Base-by-base conservation (phyloP, 345 rosid genomes). In the Adansonia digitata region DNA sequence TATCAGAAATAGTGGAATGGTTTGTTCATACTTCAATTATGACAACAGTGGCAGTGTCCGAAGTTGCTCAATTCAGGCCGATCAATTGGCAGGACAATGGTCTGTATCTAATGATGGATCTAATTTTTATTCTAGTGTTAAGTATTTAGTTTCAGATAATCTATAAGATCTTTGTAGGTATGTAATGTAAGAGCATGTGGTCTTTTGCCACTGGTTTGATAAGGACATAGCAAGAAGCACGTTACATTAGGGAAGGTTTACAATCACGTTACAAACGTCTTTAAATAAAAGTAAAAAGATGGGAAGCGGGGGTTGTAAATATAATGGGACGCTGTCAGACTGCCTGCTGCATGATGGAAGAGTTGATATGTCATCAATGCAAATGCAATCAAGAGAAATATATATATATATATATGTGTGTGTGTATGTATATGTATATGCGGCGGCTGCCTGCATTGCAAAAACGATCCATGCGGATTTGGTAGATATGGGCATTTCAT, bases 71-170 rank as follows among this genome's bases (percentile, higher is more conserved):
- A 94, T 94, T 69, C 99, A 91, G 79, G 96, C 99, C 45, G 99
- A 94, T 90, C 99, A 94, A 75, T 77, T 94, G 82, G 98, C 98
- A 34, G 99, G 99, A 60, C 97, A 94, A 66, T 94, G 99, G 98
- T 94, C 22, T 7, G 84, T 77, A n/a, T n/a, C n/a, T n/a, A 53
- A 29, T 35, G 53, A 49, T 62, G 77, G 29, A 43, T 43, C 4
- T 56, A 12, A 27, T 17, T 31, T 72, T 0, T 22, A 43, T 67
- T 43, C 10, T 24, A 42, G n/a, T n/a, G 55, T 67, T 26, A 53
- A 42, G 31, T 26, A 22, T 43, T 24, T 42, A 13, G 18, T 43
- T 67, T 42, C 43, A 35, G 14, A 51, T 17, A 37, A 68, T 68
- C 46, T 48, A 35, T 8, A 61, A 22, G 31, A 12, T 10, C 15